Evolutionary conservation across 129 eudicot genomes (phyloP).

Genomic region (Flaveria brownii): DNA sequence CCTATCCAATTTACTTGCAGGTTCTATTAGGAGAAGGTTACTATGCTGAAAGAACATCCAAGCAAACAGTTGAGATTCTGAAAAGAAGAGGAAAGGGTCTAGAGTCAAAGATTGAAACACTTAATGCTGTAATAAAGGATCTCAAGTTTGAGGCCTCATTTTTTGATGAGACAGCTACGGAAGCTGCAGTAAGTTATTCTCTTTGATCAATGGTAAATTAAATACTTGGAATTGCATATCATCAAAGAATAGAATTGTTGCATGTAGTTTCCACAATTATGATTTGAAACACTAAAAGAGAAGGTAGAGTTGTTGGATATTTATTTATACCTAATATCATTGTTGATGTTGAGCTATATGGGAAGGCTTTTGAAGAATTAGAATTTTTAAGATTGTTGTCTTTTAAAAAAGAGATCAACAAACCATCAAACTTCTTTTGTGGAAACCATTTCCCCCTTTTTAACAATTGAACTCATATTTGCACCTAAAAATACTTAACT

Average conservation of each 20-base stretch:
- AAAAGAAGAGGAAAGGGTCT: slow-evolving; percentile 80
- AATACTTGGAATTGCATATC: not conserved
- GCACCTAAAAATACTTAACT: not conserved
- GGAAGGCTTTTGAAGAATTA: not conserved
- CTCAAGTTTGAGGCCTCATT: slow-evolving; percentile 78
- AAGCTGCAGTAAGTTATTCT: slow-evolving; percentile 61
- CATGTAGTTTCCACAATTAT: not conserved
- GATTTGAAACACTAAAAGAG: not conserved
- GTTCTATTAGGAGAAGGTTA: slow-evolving; percentile 89
- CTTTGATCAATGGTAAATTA: not conserved
- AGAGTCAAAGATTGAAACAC: slow-evolving; percentile 64
- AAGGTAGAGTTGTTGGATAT: not conserved
- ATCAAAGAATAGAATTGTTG: not conserved
- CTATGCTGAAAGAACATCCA: slow-evolving; percentile 85
- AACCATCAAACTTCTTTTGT: not conserved
- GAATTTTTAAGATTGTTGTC: not conserved
- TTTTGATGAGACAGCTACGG: slow-evolving; percentile 74
- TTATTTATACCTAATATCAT: not conserved
- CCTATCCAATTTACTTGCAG: slow-evolving; percentile 40
- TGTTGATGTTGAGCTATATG: not conserved
- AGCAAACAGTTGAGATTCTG: slow-evolving; percentile 82
- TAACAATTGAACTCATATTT: not conserved
- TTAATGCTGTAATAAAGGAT: slow-evolving; percentile 72
- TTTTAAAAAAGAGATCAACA: not conserved
- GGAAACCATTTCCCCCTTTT: not conserved